Base-by-base conservation (phyloP, 208 protist genomes). In the Leptomonas pyrrhocoris region DNA sequence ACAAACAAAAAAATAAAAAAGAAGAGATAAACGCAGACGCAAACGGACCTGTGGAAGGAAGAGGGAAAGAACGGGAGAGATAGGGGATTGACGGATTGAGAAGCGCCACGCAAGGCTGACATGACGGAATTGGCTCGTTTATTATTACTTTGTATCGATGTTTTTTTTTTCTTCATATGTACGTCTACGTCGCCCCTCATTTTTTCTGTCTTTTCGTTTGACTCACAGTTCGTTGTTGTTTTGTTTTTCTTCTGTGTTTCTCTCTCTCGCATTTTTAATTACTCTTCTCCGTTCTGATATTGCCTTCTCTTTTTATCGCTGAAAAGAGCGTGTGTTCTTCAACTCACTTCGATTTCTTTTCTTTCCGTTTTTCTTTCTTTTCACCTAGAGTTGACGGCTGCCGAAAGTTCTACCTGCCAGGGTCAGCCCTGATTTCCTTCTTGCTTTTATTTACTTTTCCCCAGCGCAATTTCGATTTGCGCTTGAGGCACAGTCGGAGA, bases 341-440 rank as follows among this genome's bases (percentile, higher is more conserved):
- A 68, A 72, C 34, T 74, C 28, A 30, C 28, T 46, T 50, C 18
- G 63, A 56, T 65, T 50, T 63, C 69, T 38, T 73, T 61, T 55
- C 51, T 46, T 46, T 31, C 31, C 1, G n/a, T 68, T 61, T 65
- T 50, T 63, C 69, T 38, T 73, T 61, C 48, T 53, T 46, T 46
- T 31, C 31, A 2, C 53, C 4, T 65, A 40, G 42, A 68, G 38
- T 45, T 48, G n/a, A 31, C 15, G 23, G 19, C 21, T 5, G 38
- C 13, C 6, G 21, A n/a, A 13, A 1, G 16, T 42, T 27, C 31
- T 30, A 42, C 53, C 30, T 25, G 53, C 7, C n/a, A 21, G 18
- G 23, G 38, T 68, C 28, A 64, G n/a, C 28, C 40, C 74, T 67
- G 28, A 25, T 51, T 63, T 49, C 25, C 45, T 57, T 57, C 36